These are phyloP conservation scores for Nemania abortiva DNA, from an alignment of 2,329 filamentous ascomycete genomes.

Conservation along the genomic window DNA sequence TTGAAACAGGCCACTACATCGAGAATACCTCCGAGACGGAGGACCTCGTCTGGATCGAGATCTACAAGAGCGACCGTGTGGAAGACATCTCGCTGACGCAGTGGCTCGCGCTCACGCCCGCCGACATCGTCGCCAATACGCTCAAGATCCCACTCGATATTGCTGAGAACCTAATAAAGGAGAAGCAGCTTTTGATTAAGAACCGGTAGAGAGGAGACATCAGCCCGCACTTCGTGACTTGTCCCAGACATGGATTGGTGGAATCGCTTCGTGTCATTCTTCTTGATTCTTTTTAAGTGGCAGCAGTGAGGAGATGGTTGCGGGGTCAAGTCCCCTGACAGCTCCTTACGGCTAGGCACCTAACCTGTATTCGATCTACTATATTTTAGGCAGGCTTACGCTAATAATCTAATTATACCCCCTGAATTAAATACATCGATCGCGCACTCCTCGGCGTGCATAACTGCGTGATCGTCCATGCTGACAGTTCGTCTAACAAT, in stretches of 20 bases:
- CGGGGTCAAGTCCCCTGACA: not conserved
- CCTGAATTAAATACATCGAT: not conserved
- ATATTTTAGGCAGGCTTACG: not conserved
- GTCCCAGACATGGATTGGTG: not conserved
- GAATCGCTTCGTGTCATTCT: not conserved
- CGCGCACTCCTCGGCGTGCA: no score
- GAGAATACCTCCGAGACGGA: conserved; percentile 74
- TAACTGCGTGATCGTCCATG: no score
- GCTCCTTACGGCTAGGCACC: no score
- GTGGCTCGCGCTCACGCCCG: conserved; percentile 76
- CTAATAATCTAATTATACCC: conserved; percentile 10
- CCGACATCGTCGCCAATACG: conserved; percentile 70
- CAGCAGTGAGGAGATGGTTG: not conserved
- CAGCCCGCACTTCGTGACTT: not conserved
- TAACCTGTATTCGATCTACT: not conserved
- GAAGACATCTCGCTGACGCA: conserved; percentile 75
- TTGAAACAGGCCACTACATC: conserved; percentile 69
- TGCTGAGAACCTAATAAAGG: conserved; percentile 69
- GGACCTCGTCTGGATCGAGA: conserved; percentile 75
- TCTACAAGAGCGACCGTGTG: conserved; percentile 76
- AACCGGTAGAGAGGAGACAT: conserved; percentile 4
- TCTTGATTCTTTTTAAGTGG: no score
- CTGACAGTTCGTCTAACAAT: no score
- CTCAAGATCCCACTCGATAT: conserved; percentile 70
- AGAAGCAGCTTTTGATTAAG: conserved; percentile 70